phyloP scores from a whole-genome alignment of 495 filamentous ascomycete genomes.

The Podospora australis region DNA sequence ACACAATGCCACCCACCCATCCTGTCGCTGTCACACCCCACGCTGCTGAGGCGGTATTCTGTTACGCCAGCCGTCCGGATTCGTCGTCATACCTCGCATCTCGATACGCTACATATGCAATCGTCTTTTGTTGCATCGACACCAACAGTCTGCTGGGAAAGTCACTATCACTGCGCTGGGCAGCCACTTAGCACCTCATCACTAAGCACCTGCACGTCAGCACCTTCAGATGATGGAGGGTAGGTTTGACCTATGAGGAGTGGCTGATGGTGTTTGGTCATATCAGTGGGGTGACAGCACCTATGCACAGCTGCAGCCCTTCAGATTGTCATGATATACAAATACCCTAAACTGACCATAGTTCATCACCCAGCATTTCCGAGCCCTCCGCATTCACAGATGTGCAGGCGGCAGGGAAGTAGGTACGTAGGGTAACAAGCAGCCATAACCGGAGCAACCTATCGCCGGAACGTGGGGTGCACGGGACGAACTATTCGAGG shows the following conservation, averaged over 20 bases:
- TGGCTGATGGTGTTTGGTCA: background rate
- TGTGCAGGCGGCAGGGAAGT: no score
- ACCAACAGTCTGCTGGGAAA: no score
- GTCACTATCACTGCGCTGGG: no score
- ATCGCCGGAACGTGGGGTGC: no score
- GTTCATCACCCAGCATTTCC: conserved; percentile 1
- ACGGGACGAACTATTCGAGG: no score
- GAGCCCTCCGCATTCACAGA: no score
- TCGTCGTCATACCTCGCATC: background rate
- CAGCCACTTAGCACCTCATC: background rate
- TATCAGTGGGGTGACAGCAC: background rate
- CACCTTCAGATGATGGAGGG: background rate
- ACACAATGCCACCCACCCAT: background rate
- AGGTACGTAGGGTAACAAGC: no score
- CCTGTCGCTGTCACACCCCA: background rate
- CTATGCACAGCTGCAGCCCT: background rate
- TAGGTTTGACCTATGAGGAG: background rate
- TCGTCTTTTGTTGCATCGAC: background rate
- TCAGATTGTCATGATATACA: no score
- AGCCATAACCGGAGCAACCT: no score
- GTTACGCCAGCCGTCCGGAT: background rate
- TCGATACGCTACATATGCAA: background rate
- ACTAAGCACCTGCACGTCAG: background rate
- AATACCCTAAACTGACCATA: no score
- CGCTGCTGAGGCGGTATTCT: background rate